Percentiles rank a stretch among this genome's conserved stretches.
phyloP scores from a whole-genome alignment of 768 basidiomycete species.

The Trichaptum fuscoviolaceum region DNA sequence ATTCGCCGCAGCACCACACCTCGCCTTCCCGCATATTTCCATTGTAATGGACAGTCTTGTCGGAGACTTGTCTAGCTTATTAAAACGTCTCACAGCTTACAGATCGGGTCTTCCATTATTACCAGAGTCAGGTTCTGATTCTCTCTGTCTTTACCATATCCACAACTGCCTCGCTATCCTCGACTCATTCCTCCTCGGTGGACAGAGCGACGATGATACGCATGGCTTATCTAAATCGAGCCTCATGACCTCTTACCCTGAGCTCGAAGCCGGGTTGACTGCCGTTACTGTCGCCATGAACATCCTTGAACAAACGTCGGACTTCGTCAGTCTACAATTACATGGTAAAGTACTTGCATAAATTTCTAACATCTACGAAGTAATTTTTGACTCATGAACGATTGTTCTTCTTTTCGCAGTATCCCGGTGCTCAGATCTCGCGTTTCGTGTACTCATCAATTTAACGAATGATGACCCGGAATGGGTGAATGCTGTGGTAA shows the following conservation, averaged over 20 bases:
- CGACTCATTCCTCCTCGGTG: slow-evolving; percentile 57
- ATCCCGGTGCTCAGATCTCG: slow-evolving; percentile 47
- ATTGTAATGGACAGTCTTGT: slow-evolving; percentile 27
- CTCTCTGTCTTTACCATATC: slow-evolving; percentile 40
- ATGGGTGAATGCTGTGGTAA: slow-evolving; percentile 53
- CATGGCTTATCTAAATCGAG: neutral
- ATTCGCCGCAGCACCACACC: slow-evolving; percentile 45
- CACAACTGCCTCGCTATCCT: slow-evolving; percentile 54
- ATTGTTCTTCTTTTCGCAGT: slow-evolving; percentile 21
- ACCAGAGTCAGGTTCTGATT: slow-evolving; percentile 19
- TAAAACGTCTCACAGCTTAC: slow-evolving; percentile 34
- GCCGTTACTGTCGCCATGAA: slow-evolving; percentile 1
- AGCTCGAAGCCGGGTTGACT: neutral
- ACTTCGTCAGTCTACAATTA: neutral
- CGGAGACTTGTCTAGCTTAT: slow-evolving; percentile 35
- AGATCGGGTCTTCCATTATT: slow-evolving; percentile 35
- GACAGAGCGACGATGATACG: neutral
- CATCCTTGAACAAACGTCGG: neutral
- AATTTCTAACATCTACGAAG: neutral
- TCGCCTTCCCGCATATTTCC: slow-evolving; percentile 27
- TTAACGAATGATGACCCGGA: slow-evolving; percentile 55
- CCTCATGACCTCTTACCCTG: neutral
- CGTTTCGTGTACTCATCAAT: slow-evolving; percentile 64
- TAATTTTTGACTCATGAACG: neutral
- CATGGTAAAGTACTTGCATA: neutral